Evolutionary conservation across 345 rosid genomes (phyloP).

Genomic region (Carallia pectinifolia): DNA sequence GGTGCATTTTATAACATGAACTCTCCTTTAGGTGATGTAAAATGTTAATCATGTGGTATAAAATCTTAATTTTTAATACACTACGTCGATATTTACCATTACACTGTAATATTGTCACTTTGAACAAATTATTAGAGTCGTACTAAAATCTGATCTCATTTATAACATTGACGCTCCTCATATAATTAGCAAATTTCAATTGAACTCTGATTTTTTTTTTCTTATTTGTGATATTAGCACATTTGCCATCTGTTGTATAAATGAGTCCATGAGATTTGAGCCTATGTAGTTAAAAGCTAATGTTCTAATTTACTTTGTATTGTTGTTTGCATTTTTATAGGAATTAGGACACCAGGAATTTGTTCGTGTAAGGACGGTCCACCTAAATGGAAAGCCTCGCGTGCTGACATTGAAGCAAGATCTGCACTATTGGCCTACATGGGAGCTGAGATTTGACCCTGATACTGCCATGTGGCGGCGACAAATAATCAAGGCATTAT

Average conservation of each 20-base stretch:
- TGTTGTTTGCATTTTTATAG: slow-evolving; percentile 33
- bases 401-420: slow-evolving; percentile 89
- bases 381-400: slow-evolving; percentile 87
- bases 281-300: too few relatives aligned
- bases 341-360: slow-evolving; percentile 79
- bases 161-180: too few relatives aligned
- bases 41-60: too few relatives aligned
- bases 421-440: slow-evolving; percentile 94
- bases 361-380: slow-evolving; percentile 78
- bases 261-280: too few relatives aligned
- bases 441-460: slow-evolving; percentile 87
- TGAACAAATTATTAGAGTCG: too few relatives aligned
- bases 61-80: too few relatives aligned
- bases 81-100: too few relatives aligned
- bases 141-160: too few relatives aligned
- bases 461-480: slow-evolving; percentile 72
- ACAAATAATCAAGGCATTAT: slow-evolving; percentile 51
- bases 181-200: too few relatives aligned
- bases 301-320: neutral
- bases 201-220: neutral
- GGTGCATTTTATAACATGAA: too few relatives aligned
- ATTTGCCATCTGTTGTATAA: neutral
- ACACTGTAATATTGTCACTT: too few relatives aligned
- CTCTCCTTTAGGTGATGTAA: too few relatives aligned
- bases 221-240: neutral